Conservation (phyloP, 352 stramenopile species). For the Pythium oligandrum region DNA sequence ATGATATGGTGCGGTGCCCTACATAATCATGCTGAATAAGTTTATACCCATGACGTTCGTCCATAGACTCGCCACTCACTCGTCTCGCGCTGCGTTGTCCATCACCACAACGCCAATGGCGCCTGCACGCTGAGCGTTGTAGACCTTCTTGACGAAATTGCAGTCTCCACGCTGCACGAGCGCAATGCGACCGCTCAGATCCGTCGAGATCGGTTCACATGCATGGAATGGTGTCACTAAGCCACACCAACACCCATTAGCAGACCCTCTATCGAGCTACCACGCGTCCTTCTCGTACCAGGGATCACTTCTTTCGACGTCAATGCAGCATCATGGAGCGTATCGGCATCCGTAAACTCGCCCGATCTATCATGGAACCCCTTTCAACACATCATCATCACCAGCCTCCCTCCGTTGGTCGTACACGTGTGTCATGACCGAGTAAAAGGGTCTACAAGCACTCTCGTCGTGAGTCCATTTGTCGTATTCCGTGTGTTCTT, state of each 20-base stretch:
- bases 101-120: conserved; percentile 72
- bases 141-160: conserved; percentile 52
- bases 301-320: conserved; percentile 33
- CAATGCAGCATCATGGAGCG: conserved; percentile 31
- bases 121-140: conserved; percentile 52
- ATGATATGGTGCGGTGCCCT: conserved; percentile 78
- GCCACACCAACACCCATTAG: conserved; percentile 7
- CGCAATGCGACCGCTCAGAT: conserved; percentile 56
- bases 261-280: not conserved
- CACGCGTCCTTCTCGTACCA: conserved; percentile 16
- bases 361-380: conserved; percentile 29
- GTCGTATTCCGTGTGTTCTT: too few species aligned
- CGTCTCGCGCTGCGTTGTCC: conserved; percentile 43
- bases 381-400: too few species aligned
- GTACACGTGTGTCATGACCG: conserved; percentile 68
- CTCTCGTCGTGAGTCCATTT: too few species aligned
- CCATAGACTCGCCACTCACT: conserved; percentile 30
- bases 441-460: conserved; percentile 11
- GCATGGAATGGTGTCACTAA: conserved; percentile 48
- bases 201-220: conserved; percentile 40
- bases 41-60: not conserved
- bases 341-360: conserved; percentile 64
- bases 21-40: conserved; percentile 1
- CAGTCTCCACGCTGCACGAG: conserved; percentile 72
- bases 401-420: not conserved